Evolutionary conservation across 2,329 filamentous ascomycete species (phyloP).

Genomic region (Ceratocystis alfenasii): DNA sequence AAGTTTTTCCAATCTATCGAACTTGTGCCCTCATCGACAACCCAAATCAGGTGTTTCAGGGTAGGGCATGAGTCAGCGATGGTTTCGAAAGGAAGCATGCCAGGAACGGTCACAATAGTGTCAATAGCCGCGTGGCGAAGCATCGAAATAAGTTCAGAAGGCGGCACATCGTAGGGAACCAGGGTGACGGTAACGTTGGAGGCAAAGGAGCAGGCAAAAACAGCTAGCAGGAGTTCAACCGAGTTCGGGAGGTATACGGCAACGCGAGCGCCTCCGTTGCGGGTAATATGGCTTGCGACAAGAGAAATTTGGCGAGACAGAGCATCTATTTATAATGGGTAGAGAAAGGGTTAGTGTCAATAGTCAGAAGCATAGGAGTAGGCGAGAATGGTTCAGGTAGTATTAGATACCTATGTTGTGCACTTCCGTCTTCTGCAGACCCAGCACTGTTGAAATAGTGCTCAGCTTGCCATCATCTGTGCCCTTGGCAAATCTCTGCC

Average conservation of each 20-base stretch:
- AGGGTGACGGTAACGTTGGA: conserved; percentile 66
- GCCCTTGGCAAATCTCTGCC: conserved; percentile 58
- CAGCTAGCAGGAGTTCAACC: conserved; percentile 65
- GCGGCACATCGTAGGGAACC: conserved; percentile 67
- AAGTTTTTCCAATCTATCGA: conserved; percentile 95
- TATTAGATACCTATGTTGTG: conserved; percentile 47
- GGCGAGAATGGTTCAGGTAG: not conserved
- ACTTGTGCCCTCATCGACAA: conserved; percentile 76
- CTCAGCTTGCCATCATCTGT: conserved; percentile 57
- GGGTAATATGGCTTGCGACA: conserved; percentile 64
- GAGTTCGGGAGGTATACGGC: conserved; percentile 91
- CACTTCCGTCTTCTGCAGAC: conserved; percentile 61
- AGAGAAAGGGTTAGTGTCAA: conserved; percentile 1
- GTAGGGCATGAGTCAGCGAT: conserved; percentile 57
- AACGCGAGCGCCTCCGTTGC: conserved; percentile 61
- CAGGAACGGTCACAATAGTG: conserved; percentile 70
- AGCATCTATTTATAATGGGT: conserved; percentile 39
- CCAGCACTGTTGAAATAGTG: conserved; percentile 66
- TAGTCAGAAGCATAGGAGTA: not conserved
- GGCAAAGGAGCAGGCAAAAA: conserved; percentile 88
- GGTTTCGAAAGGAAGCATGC: conserved; percentile 68
- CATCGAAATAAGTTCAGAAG: conserved; percentile 57
- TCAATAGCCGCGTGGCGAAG: conserved; percentile 65
- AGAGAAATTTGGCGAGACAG: conserved; percentile 78
- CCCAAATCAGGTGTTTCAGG: conserved; percentile 75